Conservation (phyloP, 208 protist genomes). For the Wallacemonas sp. region DNA sequence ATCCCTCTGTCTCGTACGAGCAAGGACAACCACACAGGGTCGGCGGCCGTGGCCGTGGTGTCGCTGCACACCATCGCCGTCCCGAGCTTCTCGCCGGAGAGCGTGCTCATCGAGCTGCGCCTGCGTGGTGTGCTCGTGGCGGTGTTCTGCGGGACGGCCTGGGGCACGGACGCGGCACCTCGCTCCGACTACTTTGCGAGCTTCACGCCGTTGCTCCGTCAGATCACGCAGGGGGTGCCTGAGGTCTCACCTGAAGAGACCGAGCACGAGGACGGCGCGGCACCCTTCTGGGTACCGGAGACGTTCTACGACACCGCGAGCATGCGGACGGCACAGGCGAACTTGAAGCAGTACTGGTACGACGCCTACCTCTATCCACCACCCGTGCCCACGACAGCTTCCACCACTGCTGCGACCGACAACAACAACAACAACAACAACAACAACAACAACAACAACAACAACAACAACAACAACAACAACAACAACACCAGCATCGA, state of each 20-base stretch:
- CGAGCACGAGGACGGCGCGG: conserved; percentile 1
- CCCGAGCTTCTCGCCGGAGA: conserved; percentile 74
- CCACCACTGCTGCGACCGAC: too few species aligned
- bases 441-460: neutral
- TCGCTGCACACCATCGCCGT: conserved; percentile 38
- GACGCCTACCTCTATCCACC: conserved; percentile 40
- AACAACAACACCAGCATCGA: conserved; percentile 1
- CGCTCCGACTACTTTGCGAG: conserved; percentile 47
- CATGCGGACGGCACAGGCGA: conserved; percentile 34
- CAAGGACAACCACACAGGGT: neutral
- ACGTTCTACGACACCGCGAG: conserved; percentile 3
- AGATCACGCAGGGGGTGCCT: too few species aligned
- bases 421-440: neutral
- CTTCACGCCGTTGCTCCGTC: conserved; percentile 20
- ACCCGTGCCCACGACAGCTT: too few species aligned
- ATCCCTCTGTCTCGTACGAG: neutral
- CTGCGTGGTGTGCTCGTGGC: conserved; percentile 34
- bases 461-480: too few species aligned
- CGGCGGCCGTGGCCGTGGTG: conserved; percentile 21
- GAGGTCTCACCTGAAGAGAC: conserved; percentile 22
- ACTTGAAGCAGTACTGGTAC: conserved; percentile 45
- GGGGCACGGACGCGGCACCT: conserved; percentile 56
- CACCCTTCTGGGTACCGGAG: neutral
- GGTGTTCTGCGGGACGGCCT: conserved; percentile 61
- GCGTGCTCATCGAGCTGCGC: conserved; percentile 60